Conservation (phyloP, 768 basidiomycete species). For the Auricularia auricula-judae region DNA sequence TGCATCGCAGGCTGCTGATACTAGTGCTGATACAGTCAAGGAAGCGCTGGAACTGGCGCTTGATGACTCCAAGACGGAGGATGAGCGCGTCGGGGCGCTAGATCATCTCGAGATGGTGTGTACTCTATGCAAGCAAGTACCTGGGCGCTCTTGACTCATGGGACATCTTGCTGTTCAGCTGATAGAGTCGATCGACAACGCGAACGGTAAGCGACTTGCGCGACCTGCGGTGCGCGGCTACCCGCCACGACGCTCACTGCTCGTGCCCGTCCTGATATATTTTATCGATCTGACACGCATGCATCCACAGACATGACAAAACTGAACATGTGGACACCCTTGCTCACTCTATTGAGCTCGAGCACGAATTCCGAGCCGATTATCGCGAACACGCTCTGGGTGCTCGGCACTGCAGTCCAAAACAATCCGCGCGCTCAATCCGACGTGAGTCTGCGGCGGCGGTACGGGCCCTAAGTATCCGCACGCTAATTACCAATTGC, state of each 20-base stretch:
- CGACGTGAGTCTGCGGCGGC: slow-evolving; percentile 35
- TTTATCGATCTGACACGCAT: too few relatives aligned
- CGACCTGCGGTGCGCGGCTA: background rate
- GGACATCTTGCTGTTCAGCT: slow-evolving; percentile 33
- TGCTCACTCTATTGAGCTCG: slow-evolving; percentile 52
- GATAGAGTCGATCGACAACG: slow-evolving; percentile 84
- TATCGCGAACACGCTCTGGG: slow-evolving; percentile 66
- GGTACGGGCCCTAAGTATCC: background rate
- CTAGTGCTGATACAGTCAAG: slow-evolving; percentile 7
- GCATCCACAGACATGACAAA: slow-evolving; percentile 51
- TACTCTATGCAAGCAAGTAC: background rate
- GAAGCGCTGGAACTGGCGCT: slow-evolving; percentile 57
- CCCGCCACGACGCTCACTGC: background rate
- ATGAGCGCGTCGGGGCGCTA: slow-evolving; percentile 53
- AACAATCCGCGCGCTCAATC: slow-evolving; percentile 82
- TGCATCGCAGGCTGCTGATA: background rate
- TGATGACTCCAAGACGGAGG: slow-evolving; percentile 43
- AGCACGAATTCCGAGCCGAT: slow-evolving; percentile 39
- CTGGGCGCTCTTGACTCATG: background rate
- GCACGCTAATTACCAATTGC: background rate
- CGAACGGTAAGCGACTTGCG: slow-evolving; percentile 45
- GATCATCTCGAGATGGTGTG: slow-evolving; percentile 84
- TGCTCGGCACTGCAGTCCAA: slow-evolving; percentile 80
- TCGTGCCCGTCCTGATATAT: background rate
- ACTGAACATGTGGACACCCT: slow-evolving; percentile 67